Evolutionary conservation across 768 basidiomycete genomes (phyloP).

Genomic region (Phallus indusiatus): DNA sequence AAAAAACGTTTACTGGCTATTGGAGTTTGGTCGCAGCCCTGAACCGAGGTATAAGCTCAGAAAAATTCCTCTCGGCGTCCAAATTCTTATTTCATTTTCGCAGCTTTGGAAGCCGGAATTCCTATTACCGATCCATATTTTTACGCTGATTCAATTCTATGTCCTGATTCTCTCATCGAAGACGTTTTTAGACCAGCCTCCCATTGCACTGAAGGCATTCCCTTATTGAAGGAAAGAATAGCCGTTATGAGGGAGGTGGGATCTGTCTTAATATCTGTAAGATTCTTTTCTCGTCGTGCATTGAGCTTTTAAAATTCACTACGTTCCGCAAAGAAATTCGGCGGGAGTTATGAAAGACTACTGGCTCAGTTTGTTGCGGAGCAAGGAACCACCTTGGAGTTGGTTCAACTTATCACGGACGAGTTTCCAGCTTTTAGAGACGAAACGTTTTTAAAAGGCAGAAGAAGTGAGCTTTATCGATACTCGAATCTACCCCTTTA

Average conservation of each 20-base stretch:
- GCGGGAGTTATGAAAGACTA: conserved; percentile 63
- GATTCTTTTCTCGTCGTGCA: conserved; percentile 17
- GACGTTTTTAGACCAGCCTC: conserved; percentile 57
- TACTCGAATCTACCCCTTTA: background rate
- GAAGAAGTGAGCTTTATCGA: conserved; percentile 37
- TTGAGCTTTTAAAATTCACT: background rate
- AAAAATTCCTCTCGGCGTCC: background rate
- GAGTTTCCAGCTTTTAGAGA: conserved; percentile 73
- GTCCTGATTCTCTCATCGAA: conserved; percentile 61
- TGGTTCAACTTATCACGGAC: conserved; percentile 61
- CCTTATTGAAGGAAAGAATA: conserved; percentile 63
- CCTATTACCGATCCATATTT: conserved; percentile 74
- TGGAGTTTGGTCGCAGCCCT: conserved; percentile 80
- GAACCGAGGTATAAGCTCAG: conserved; percentile 51
- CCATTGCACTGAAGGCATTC: conserved; percentile 53
- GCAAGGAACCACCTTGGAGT: conserved; percentile 58
- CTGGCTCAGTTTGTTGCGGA: conserved; percentile 50
- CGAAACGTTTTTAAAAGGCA: conserved; percentile 46
- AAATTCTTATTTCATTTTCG: background rate
- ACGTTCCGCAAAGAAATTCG: conserved; percentile 38
- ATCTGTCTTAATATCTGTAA: conserved; percentile 55
- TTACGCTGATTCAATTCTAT: conserved; percentile 59
- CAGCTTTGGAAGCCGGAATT: conserved; percentile 68
- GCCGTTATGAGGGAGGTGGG: conserved; percentile 74
- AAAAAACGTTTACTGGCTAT: conserved; percentile 65